Percentiles rank a stretch among this genome's conserved stretches.
phyloP scores from a whole-genome alignment of 306 rosid species.

The Prosopis cineraria region DNA sequence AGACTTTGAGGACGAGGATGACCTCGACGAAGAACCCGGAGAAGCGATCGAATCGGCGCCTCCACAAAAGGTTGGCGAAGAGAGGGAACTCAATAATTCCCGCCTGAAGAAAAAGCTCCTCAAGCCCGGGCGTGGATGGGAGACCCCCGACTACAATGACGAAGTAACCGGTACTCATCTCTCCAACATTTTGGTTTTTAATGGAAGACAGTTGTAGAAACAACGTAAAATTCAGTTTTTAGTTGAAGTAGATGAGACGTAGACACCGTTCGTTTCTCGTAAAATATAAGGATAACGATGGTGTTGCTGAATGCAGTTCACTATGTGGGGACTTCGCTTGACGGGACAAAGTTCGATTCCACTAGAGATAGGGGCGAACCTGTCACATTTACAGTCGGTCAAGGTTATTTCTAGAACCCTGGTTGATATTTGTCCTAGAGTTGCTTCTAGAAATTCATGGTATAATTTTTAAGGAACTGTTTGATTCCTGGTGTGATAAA shows the following conservation, averaged over 20 bases:
- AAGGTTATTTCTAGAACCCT: slow-evolving; percentile 35
- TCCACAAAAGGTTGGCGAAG: slow-evolving; percentile 66
- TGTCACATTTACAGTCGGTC: slow-evolving; percentile 52
- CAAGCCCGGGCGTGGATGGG: slow-evolving; percentile 57
- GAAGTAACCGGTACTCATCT: slow-evolving; percentile 49
- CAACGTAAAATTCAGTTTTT: background rate
- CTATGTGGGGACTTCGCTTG: slow-evolving; percentile 50
- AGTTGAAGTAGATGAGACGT: background rate
- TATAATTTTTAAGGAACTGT: background rate
- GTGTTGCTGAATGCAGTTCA: slow-evolving; percentile 50
- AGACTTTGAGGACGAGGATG: slow-evolving; percentile 36
- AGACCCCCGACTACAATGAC: slow-evolving; percentile 60
- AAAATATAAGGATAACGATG: background rate
- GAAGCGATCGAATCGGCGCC: slow-evolving; percentile 72
- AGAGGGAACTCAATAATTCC: slow-evolving; percentile 43
- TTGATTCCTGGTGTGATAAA: background rate
- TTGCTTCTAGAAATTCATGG: background rate
- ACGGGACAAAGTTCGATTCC: slow-evolving; percentile 57
- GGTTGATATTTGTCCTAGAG: background rate
- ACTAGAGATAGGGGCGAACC: slow-evolving; percentile 53
- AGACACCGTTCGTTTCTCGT: background rate
- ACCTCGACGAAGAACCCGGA: slow-evolving; percentile 82
- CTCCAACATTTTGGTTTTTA: background rate
- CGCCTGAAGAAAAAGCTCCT: slow-evolving; percentile 67
- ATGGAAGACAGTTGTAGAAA: background rate